Percentiles rank a stretch among this genome's conserved stretches.
phyloP scores from a whole-genome alignment of 1,284 basidiomycete genomes.

The Ustilago trichophora region DNA sequence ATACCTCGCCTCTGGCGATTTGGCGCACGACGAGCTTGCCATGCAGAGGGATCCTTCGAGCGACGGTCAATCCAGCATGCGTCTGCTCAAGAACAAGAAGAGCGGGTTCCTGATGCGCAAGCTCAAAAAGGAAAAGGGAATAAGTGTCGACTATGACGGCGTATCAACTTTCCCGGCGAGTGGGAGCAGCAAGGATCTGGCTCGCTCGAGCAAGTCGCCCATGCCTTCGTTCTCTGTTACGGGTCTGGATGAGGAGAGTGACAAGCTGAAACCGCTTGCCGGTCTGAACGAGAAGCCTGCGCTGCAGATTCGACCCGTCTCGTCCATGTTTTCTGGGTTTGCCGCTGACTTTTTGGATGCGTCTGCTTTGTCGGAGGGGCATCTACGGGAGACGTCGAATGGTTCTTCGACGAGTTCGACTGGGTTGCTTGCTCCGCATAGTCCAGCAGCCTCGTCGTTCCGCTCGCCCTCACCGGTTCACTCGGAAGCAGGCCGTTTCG shows the following conservation, averaged over 20 bases:
- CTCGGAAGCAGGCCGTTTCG: constrained; percentile 10
- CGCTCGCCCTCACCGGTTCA: constrained; percentile 19
- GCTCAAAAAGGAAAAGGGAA: constrained; percentile 55
- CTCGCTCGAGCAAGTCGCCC: constrained; percentile 15
- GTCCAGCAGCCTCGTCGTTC: constrained; percentile 26
- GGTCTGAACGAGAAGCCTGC: constrained; percentile 33
- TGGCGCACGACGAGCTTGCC: constrained; percentile 17
- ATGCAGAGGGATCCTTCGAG: constrained; percentile 26
- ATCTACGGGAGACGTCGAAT: constrained; percentile 16
- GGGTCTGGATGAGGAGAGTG: constrained; percentile 25
- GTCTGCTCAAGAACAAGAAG: constrained; percentile 57
- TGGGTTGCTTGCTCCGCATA: constrained; percentile 35
- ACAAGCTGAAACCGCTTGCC: constrained; percentile 14
- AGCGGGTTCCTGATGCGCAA: constrained; percentile 54
- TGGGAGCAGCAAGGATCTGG: constrained; percentile 24
- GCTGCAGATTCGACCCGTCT: constrained; percentile 49
- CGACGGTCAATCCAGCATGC: constrained; percentile 23
- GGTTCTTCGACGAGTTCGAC: constrained; percentile 22
- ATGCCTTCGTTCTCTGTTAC: constrained; percentile 49
- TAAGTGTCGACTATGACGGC: constrained; percentile 34
- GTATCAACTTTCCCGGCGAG: constrained; percentile 33
- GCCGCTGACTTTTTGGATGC: constrained; percentile 49
- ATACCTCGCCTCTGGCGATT: constrained; percentile 8
- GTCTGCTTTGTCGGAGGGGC: constrained; percentile 30
- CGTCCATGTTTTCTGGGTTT: constrained; percentile 56